Base-by-base conservation (phyloP, 257 asterid genomes). In the Penstemon newberryi region DNA sequence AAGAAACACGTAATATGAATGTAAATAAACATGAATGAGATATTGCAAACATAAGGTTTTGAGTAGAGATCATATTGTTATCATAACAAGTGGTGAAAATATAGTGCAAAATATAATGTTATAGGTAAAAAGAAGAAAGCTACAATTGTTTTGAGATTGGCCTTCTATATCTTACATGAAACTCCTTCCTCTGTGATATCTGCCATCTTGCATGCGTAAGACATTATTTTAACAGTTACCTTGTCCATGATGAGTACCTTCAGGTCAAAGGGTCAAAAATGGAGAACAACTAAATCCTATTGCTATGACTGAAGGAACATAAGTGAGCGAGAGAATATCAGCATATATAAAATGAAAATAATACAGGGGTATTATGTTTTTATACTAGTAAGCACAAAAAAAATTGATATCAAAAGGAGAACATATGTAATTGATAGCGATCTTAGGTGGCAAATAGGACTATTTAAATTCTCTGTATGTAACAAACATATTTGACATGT, bases 201-300 rank as follows among this genome's bases (percentile, higher is more conserved):
- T 36, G 95, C 95, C 99, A 94, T 91, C 91, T 91, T 94, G 93
- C 98, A 94, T 5, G 99, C 79, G 51, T 77, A 81, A 38, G 99
- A 94, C 96, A 94, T 89, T 79, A 94, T 76, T 82, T 91, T 94
- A 74, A 88, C 86, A n/a, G 99, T 94, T 66, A 94, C 43, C 82
- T 81, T 94, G 86, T 94, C 99, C 99, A 94, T 91, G 74, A 94
- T 84, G 79, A 94, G 98, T 73, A 94, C 99, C 99, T 94, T 80
- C 77, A 73, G 25, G 67, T 58, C 59, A 68, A 56, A 71, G 72
- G 67, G 74, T 77, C 70, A 78, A 73, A 52, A 63, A 43, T 74
- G 71, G 51, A 73, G 49, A 18, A 43, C 66, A 54, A 64, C 57
- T 53, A 61, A 76, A 65, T 15, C 18, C 43, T 67, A 54, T 58